Evolutionary conservation across 2,329 filamentous ascomycete species (phyloP).

Genomic region (Clarireedia monteithiana): DNA sequence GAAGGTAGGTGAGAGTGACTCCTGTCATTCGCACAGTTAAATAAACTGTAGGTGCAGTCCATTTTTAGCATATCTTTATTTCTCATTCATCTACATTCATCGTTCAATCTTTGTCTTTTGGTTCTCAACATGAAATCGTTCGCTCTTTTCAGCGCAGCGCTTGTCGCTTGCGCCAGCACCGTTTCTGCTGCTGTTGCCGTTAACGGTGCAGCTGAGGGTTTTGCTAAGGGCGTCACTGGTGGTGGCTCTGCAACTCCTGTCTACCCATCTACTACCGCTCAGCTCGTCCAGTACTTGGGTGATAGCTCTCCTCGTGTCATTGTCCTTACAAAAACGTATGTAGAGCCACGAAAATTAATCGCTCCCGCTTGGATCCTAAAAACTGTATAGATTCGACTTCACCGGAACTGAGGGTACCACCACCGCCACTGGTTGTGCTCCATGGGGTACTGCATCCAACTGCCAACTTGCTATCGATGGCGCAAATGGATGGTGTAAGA

Average conservation of each 20-base stretch:
- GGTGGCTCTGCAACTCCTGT: slow-evolving; percentile 47
- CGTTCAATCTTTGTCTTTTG: not conserved
- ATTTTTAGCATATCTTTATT: not conserved
- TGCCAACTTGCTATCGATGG: slow-evolving; percentile 46
- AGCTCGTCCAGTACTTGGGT: slow-evolving; percentile 42
- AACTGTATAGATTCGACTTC: slow-evolving; percentile 35
- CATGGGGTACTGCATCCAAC: slow-evolving; percentile 31
- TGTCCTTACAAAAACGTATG: slow-evolving; percentile 42
- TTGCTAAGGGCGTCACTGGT: slow-evolving; percentile 49
- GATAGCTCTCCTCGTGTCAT: slow-evolving; percentile 35
- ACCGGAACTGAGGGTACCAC: slow-evolving; percentile 38
- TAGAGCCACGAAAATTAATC: no score
- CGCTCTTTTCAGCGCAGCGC: slow-evolving; percentile 2
- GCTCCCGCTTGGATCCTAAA: no score
- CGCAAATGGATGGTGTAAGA: not conserved
- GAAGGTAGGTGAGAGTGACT: not conserved
- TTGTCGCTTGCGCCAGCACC: slow-evolving; percentile 7
- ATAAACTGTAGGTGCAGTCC: not conserved
- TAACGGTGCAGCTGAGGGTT: slow-evolving; percentile 28
- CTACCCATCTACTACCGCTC: slow-evolving; percentile 43
- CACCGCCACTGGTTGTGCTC: slow-evolving; percentile 12
- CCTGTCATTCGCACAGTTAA: not conserved
- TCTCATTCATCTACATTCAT: not conserved
- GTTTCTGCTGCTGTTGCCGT: slow-evolving; percentile 26
- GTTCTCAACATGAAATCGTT: slow-evolving; percentile 11